These are phyloP conservation scores for Lentithecium fluviatile DNA, from an alignment of 495 filamentous ascomycete genomes.

Conservation along the genomic window DNA sequence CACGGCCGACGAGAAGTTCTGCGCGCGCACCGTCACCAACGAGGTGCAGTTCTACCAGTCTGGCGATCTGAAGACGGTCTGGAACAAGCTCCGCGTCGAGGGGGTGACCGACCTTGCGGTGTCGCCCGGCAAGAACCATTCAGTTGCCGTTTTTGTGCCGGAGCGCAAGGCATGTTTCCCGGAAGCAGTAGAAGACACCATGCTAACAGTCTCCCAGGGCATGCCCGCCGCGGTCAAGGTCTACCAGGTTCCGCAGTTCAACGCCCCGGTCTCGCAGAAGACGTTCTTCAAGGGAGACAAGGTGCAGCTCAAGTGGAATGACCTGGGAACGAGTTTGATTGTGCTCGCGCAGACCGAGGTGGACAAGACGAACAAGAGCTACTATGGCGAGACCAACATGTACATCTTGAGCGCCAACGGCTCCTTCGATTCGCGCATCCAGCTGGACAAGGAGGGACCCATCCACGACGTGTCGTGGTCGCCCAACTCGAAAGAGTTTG, in stretches of 20 bases:
- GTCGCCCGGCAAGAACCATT: constrained; percentile 81
- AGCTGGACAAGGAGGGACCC: constrained; percentile 94
- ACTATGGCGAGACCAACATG: constrained; percentile 97
- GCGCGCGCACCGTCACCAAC: constrained; percentile 91
- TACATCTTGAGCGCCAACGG: constrained; percentile 92
- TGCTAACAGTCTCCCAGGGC: constrained; percentile 54
- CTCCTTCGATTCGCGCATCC: constrained; percentile 85
- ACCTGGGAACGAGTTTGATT: constrained; percentile 81
- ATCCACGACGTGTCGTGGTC: constrained; percentile 99
- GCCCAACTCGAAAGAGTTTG: constrained; percentile 93
- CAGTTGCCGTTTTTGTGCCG: constrained; percentile 88
- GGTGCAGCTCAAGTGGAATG: constrained; percentile 97
- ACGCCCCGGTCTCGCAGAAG: constrained; percentile 82
- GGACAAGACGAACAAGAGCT: constrained; percentile 95
- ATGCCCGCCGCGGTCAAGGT: constrained; percentile 91
- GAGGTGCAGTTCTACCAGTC: constrained; percentile 96
- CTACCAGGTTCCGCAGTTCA: constrained; percentile 86
- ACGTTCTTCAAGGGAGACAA: constrained; percentile 99
- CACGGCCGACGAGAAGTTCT: constrained; percentile 85
- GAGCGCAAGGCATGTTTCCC: constrained; percentile 75
- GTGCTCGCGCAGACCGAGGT: constrained; percentile 98
- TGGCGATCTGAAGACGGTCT: constrained; percentile 76
- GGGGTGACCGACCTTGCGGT: constrained; percentile 88
- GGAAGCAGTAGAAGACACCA: not conserved
- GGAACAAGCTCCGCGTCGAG: constrained; percentile 92